Evolutionary conservation across 2,329 filamentous ascomycete genomes (phyloP).

Genomic region (Aspergillus oerlinghausenensis): DNA sequence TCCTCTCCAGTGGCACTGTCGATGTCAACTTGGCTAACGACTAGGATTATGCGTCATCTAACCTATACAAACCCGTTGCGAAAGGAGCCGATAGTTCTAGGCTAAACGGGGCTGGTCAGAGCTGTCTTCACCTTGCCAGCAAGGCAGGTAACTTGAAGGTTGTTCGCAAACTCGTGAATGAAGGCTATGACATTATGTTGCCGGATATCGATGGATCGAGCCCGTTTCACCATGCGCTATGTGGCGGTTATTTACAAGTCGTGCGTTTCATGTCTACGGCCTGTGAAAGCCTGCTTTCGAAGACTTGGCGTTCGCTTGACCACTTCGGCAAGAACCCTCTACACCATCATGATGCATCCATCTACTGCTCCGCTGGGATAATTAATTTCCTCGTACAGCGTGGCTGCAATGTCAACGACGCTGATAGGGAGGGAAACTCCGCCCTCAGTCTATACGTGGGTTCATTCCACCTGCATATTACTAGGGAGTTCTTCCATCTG

Average conservation of each 20-base stretch:
- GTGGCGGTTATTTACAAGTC: background rate
- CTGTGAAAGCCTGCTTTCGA: slow-evolving; percentile 2
- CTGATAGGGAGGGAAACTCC: slow-evolving; percentile 9
- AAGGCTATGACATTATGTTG: slow-evolving; percentile 8
- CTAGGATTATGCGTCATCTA: slow-evolving; percentile 2
- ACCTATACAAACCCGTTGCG: slow-evolving; percentile 10
- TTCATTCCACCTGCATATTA: slow-evolving; percentile 8
- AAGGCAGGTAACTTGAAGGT: slow-evolving; percentile 11
- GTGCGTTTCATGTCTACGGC: slow-evolving; percentile 6
- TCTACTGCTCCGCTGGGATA: slow-evolving; percentile 5
- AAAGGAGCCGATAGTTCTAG: slow-evolving; percentile 10
- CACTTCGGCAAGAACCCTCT: slow-evolving; percentile 9
- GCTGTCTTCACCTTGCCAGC: slow-evolving; percentile 14
- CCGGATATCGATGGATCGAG: slow-evolving; percentile 7
- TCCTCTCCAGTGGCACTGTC: slow-evolving; percentile 8
- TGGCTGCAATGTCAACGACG: slow-evolving; percentile 9
- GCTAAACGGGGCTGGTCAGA: slow-evolving; percentile 8
- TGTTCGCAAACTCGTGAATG: slow-evolving; percentile 9
- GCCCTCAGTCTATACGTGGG: slow-evolving; percentile 9
- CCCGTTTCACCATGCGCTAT: slow-evolving; percentile 8
- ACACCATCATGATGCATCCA: slow-evolving; percentile 10
- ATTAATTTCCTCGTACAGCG: slow-evolving; percentile 8
- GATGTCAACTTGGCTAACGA: slow-evolving; percentile 13
- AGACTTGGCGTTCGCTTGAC: slow-evolving; percentile 7
- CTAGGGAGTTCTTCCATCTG: slow-evolving; percentile 5